phyloP scores from a whole-genome alignment of 768 basidiomycete species.

The Serendipita sp. region DNA sequence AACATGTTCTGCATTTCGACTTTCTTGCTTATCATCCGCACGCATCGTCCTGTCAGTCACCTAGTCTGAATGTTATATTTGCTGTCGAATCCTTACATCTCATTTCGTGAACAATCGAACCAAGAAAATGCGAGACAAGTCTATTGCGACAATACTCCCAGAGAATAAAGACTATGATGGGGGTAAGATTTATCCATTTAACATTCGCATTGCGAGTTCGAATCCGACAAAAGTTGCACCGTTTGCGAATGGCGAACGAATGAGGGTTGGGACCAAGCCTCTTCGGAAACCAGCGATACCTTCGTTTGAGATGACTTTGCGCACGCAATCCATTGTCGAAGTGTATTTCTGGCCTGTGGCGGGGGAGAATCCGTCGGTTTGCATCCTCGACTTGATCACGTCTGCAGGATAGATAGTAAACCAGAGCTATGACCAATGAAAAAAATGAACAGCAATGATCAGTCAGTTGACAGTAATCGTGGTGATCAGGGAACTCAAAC shows the following conservation, averaged over 20 bases:
- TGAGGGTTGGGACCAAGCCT: slow-evolving; percentile 82
- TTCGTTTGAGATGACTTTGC: slow-evolving; percentile 68
- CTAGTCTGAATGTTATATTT: too few relatives aligned
- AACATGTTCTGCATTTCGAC: too few relatives aligned
- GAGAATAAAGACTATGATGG: background rate
- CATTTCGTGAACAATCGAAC: too few relatives aligned
- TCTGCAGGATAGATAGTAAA: slow-evolving; percentile 91
- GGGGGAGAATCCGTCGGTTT: slow-evolving; percentile 76
- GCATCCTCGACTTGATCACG: slow-evolving; percentile 91
- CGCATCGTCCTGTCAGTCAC: too few relatives aligned
- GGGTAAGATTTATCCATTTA: slow-evolving; percentile 7
- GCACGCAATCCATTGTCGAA: slow-evolving; percentile 67
- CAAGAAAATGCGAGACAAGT: background rate
- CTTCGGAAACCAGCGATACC: slow-evolving; percentile 77
- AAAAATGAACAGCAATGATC: slow-evolving; percentile 10
- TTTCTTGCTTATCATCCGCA: too few relatives aligned
- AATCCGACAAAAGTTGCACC: slow-evolving; percentile 94
- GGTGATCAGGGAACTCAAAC: slow-evolving; percentile 16
- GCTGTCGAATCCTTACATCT: too few relatives aligned
- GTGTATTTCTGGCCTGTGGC: slow-evolving; percentile 68
- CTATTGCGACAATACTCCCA: background rate
- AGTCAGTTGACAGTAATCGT: background rate
- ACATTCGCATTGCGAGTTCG: slow-evolving; percentile 66
- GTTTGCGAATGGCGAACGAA: slow-evolving; percentile 90
- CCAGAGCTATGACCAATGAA: slow-evolving; percentile 42